Conservation (phyloP, 2,329 filamentous ascomycete species). For the Acrocalymma vagum region DNA sequence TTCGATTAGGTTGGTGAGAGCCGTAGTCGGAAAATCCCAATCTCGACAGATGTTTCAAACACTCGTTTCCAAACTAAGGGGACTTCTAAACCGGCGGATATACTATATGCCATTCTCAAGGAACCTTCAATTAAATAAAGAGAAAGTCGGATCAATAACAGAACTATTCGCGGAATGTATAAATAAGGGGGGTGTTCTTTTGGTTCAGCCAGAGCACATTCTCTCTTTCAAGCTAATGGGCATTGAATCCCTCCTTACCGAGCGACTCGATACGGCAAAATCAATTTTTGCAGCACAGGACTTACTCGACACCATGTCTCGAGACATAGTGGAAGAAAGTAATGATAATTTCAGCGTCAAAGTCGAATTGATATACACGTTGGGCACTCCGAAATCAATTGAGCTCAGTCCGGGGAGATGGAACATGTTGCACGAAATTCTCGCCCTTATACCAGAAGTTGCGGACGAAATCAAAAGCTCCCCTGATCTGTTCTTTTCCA, state of each 20-base stretch:
- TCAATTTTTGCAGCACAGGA: conserved; percentile 51
- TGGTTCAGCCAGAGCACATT: conserved; percentile 69
- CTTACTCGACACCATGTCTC: conserved; percentile 52
- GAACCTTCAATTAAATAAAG: conserved; percentile 43
- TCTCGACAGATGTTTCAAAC: conserved; percentile 66
- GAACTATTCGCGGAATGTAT: conserved; percentile 56
- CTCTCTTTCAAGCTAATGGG: conserved; percentile 70
- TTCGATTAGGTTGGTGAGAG: conserved; percentile 60
- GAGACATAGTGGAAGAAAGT: conserved; percentile 70
- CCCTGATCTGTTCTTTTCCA: conserved; percentile 45
- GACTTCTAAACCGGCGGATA: conserved; percentile 62
- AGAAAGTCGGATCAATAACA: conserved; percentile 46
- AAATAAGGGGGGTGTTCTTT: conserved; percentile 59
- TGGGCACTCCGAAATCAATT: conserved; percentile 59
- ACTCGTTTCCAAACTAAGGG: conserved; percentile 62
- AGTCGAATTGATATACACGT: conserved; percentile 69
- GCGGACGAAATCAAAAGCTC: conserved; percentile 36
- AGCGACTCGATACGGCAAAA: conserved; percentile 33
- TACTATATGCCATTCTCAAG: conserved; percentile 67
- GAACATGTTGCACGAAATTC: conserved; percentile 61
- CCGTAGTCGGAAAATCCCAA: conserved; percentile 68
- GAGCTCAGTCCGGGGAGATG: conserved; percentile 65
- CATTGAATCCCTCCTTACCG: conserved; percentile 55
- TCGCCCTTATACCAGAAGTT: conserved; percentile 52
- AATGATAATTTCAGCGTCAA: conserved; percentile 69